Evolutionary conservation across 805 yeast species (phyloP).

Genomic region (Hanseniaspora lachancei): DNA sequence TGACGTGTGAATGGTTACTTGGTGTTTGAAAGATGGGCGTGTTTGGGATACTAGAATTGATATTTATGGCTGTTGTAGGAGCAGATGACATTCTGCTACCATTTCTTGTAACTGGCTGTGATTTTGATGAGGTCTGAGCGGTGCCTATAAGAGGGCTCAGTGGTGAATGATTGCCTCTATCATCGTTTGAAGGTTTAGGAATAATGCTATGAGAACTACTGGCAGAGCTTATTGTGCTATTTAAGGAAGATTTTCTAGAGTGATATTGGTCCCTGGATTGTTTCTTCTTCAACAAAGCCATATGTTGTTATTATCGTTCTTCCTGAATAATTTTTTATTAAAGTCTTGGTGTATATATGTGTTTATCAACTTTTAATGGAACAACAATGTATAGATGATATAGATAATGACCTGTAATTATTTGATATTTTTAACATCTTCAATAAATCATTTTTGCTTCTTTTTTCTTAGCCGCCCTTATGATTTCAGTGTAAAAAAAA

Average conservation of each 20-base stretch:
- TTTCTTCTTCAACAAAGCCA: constrained; percentile 13
- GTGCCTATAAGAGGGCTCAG: not conserved
- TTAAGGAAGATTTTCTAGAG: constrained; percentile 8
- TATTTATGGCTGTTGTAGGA: not conserved
- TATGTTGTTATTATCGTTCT: not conserved
- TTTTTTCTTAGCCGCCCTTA: no score
- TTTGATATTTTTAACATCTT: no score
- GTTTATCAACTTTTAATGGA: no score
- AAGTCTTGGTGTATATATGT: no score
- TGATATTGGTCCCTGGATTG: constrained; percentile 1
- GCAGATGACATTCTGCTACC: constrained; percentile 13
- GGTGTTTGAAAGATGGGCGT: not conserved
- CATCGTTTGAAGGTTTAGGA: not conserved
- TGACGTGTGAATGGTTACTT: not conserved
- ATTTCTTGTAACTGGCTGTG: constrained; percentile 1
- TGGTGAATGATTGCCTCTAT: not conserved
- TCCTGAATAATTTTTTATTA: no score
- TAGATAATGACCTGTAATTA: no score
- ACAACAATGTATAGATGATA: no score
- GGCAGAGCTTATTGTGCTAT: not conserved
- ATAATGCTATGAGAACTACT: not conserved
- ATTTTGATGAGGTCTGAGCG: not conserved
- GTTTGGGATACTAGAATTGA: not conserved
- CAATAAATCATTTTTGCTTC: no score
- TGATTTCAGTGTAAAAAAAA: no score